Conservation (phyloP, 2,329 filamentous ascomycete genomes). For the Magnaporthales sp. region DNA sequence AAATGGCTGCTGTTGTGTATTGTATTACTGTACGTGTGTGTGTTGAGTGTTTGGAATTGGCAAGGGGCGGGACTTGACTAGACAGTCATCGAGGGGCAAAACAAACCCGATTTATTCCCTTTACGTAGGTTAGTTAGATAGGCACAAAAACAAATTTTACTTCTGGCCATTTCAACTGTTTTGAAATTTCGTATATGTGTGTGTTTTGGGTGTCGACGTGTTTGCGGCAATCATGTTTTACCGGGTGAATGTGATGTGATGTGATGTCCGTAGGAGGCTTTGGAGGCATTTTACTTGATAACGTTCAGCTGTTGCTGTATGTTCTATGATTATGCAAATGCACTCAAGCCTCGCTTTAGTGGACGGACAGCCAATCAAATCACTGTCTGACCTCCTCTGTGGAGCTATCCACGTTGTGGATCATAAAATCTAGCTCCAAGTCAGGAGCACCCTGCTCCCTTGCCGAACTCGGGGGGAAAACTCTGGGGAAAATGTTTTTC, state of each 20-base stretch:
- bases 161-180: not conserved
- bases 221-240: not conserved
- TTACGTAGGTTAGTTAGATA: not conserved
- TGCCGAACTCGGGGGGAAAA: conserved; percentile 1
- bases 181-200: not conserved
- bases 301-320: no score
- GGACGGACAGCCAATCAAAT: not conserved
- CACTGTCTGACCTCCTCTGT: not conserved
- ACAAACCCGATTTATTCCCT: not conserved
- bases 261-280: not conserved
- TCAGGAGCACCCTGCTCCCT: not conserved
- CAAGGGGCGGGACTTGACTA: not conserved
- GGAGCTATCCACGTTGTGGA: not conserved
- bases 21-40: not conserved
- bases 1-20: not conserved
- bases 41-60: not conserved
- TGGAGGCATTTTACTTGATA: not conserved
- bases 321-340: no score
- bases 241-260: no score
- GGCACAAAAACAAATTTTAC: not conserved
- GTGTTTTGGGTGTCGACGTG: not conserved
- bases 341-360: not conserved
- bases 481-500: not conserved
- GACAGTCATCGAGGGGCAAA: not conserved
- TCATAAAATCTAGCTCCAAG: not conserved